Base-by-base conservation (phyloP, 2,329 filamentous ascomycete species). In the Dactylellina cionopaga region DNA sequence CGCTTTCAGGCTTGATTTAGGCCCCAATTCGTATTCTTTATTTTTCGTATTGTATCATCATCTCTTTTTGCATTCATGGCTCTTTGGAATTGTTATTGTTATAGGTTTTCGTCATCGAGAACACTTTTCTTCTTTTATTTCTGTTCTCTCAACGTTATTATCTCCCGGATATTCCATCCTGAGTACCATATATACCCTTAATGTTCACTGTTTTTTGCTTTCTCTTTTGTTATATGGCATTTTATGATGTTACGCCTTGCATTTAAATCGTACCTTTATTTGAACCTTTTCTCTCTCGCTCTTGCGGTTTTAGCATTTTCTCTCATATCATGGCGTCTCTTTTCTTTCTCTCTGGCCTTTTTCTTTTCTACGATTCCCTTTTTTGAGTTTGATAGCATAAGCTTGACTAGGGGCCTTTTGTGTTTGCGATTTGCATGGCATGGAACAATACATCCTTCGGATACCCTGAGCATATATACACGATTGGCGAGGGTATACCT, bases 161-260 rank as follows among this genome's bases (percentile, higher is more conserved):
- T 13, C 6, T 6, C 31, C 13, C n/a, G 22, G 17, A 3, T 24
- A 24, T 22, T 62, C n/a, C 27, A 44, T 47, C 6, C 69, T 47
- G 54, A 58, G 46, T 49, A 63, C 59, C 41, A 49, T 56, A 35
- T 74, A 65, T n/a, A n/a, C 47, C 54, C 54, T 52, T n/a, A n/a
- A n/a, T n/a, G n/a, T n/a, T n/a, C n/a, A n/a, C n/a, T n/a, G n/a
- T n/a, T n/a, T n/a, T n/a, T n/a, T n/a, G n/a, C n/a, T n/a, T n/a
- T n/a, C n/a, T n/a, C n/a, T n/a, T n/a, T n/a, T n/a, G n/a, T n/a
- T n/a, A n/a, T n/a, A n/a, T n/a, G n/a, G n/a, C n/a, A n/a, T n/a
- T n/a, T n/a, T n/a, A n/a, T n/a, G n/a, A n/a, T n/a, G n/a, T n/a
- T n/a, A n/a, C n/a, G n/a, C n/a, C n/a, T n/a, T n/a, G n/a, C n/a